These are phyloP conservation scores for Piloderma croceum DNA, from an alignment of 768 basidiomycete genomes.

Conservation along the genomic window DNA sequence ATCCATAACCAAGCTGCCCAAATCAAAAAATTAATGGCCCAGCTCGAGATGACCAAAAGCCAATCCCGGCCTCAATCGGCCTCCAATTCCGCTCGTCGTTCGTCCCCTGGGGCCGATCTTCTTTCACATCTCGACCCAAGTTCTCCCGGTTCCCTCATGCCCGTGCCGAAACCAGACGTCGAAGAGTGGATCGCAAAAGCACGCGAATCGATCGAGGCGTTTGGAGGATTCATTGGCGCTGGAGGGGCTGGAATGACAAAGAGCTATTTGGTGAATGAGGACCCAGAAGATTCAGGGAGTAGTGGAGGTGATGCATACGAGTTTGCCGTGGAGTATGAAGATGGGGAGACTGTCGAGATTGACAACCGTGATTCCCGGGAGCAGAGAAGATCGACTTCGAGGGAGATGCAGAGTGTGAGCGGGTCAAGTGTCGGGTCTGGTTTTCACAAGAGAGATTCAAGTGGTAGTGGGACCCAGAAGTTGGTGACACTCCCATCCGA, in stretches of 20 bases:
- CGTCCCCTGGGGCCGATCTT: constrained; percentile 22
- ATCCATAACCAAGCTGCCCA: constrained; percentile 70
- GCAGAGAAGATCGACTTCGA: constrained; percentile 1
- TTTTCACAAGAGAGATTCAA: constrained; percentile 18
- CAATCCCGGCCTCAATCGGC: constrained; percentile 28
- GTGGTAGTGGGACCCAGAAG: constrained; percentile 33
- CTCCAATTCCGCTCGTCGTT: constrained; percentile 34
- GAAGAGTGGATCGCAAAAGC: constrained; percentile 77
- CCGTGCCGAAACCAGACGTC: constrained; percentile 50
- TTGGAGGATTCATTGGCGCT: constrained; percentile 60
- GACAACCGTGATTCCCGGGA: constrained; percentile 16
- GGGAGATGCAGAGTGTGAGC: no score
- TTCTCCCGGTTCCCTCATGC: constrained; percentile 22
- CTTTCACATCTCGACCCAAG: constrained; percentile 19
- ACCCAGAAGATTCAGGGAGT: constrained; percentile 36
- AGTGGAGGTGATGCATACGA: constrained; percentile 37
- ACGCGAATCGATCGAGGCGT: constrained; percentile 59
- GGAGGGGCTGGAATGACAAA: constrained; percentile 51
- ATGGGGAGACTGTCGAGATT: constrained; percentile 30
- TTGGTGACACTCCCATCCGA: constrained; percentile 55
- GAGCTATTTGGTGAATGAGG: constrained; percentile 44
- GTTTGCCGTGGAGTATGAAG: constrained; percentile 21
- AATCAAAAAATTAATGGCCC: constrained; percentile 65
- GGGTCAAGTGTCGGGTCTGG: no score
- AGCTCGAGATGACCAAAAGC: constrained; percentile 49